Percentiles rank a stretch among this genome's conserved stretches.
Conservation (phyloP, 2,329 filamentous ascomycete genomes). For the Anisogramma anomala region DNA sequence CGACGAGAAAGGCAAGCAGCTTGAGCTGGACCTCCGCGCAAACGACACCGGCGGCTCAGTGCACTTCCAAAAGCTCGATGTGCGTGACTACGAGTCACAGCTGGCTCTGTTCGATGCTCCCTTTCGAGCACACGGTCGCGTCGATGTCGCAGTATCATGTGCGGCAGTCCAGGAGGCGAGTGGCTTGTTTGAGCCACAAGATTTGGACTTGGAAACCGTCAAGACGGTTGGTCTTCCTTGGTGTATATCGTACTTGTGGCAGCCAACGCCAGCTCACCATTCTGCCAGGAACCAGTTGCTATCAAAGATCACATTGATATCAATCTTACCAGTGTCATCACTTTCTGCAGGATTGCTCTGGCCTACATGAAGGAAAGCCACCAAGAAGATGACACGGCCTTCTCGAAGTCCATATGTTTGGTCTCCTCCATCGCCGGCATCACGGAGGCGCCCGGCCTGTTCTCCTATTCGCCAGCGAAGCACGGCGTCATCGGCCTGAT, state of each 20-base stretch:
- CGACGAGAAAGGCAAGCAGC: slow-evolving; percentile 13
- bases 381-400: background rate
- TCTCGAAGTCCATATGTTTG: slow-evolving; percentile 20
- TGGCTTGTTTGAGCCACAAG: slow-evolving; percentile 32
- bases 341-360: slow-evolving; percentile 36
- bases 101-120: slow-evolving; percentile 35
- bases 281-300: slow-evolving; percentile 20
- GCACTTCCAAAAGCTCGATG: slow-evolving; percentile 32
- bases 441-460: slow-evolving; percentile 34
- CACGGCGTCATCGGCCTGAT: slow-evolving; percentile 40
- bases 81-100: slow-evolving; percentile 33
- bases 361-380: slow-evolving; percentile 32
- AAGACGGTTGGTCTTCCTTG: slow-evolving; percentile 21
- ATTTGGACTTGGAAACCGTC: slow-evolving; percentile 31
- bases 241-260: no score
- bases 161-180: slow-evolving; percentile 32
- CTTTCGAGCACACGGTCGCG: slow-evolving; percentile 29
- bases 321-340: slow-evolving; percentile 34
- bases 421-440: slow-evolving; percentile 33
- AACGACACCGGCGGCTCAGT: slow-evolving; percentile 14
- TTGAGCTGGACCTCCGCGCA: slow-evolving; percentile 12
- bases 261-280: no score
- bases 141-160: slow-evolving; percentile 37
- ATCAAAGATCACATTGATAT: slow-evolving; percentile 31
- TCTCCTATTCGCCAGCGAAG: slow-evolving; percentile 35